These are phyloP conservation scores for Fusarium austroafricanum DNA, from an alignment of 2,329 filamentous ascomycete species.

Conservation along the genomic window DNA sequence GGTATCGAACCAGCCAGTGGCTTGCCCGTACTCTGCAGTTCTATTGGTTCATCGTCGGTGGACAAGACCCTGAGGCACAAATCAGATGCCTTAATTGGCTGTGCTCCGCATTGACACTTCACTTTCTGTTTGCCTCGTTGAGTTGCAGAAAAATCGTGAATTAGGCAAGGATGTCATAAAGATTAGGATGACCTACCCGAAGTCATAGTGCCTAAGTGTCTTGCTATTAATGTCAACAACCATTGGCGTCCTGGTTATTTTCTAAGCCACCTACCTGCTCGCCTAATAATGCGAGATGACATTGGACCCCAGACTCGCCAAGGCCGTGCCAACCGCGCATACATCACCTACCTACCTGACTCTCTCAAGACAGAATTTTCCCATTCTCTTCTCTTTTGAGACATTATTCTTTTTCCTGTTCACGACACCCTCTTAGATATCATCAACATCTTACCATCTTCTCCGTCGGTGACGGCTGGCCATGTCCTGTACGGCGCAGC, in stretches of 20 bases:
- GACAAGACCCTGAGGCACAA: conserved; percentile 9
- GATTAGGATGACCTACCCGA: no score
- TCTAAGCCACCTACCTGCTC: no score
- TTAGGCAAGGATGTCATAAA: no score
- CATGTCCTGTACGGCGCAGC: conserved; percentile 39
- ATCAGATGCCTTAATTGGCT: not conserved
- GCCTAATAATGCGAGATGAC: conserved; percentile 45
- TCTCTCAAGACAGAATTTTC: not conserved
- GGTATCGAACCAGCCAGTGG: conserved; percentile 14
- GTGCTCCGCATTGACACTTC: conserved; percentile 17
- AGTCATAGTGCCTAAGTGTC: no score
- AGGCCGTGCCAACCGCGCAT: conserved; percentile 39
- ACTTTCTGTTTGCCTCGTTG: conserved; percentile 22
- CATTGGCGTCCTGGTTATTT: no score
- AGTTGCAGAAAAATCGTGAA: no score
- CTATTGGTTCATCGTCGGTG: conserved; percentile 1
- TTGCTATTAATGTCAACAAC: no score
- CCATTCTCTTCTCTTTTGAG: conserved; percentile 10
- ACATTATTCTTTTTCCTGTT: conserved; percentile 17
- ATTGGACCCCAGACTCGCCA: conserved; percentile 34
- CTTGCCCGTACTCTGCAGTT: conserved; percentile 3
- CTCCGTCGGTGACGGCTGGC: conserved; percentile 36
- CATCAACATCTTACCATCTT: not conserved
- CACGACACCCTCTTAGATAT: conserved; percentile 1
- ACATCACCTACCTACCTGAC: conserved; percentile 22